phyloP scores from a whole-genome alignment of 768 basidiomycete species.

The Lactarius hengduanensis region DNA sequence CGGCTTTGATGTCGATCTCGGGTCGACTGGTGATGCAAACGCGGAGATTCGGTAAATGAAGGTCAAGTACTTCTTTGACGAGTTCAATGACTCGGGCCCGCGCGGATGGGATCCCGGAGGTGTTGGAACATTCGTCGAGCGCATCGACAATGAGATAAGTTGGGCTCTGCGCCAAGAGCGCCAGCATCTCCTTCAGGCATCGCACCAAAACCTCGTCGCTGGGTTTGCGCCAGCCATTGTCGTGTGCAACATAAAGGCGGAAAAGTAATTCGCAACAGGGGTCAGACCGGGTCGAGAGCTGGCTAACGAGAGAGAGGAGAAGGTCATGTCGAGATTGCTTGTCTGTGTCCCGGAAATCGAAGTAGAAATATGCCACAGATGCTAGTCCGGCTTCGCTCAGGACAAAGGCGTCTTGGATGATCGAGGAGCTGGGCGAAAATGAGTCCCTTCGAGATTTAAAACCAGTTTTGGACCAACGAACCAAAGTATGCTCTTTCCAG shows the following conservation, averaged over 20 bases:
- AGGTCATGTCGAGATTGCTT: too few relatives aligned
- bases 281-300: too few relatives aligned
- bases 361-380: not conserved
- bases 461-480: not conserved
- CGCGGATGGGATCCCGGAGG: not conserved
- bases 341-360: not conserved
- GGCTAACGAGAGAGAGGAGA: too few relatives aligned
- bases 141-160: not conserved
- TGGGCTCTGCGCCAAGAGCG: not conserved
- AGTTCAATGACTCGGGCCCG: not conserved
- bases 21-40: not conserved
- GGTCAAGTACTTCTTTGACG: not conserved
- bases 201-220: not conserved
- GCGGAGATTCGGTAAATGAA: not conserved
- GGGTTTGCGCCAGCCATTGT: not conserved
- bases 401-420: not conserved
- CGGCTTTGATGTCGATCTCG: not conserved
- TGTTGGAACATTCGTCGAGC: not conserved
- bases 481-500: not conserved
- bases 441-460: not conserved
- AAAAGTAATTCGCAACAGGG: too few relatives aligned
- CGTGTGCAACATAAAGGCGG: too few relatives aligned
- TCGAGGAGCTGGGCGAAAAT: not conserved
- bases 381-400: not conserved
- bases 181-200: not conserved